Base-by-base conservation (phyloP, 169 alveolate species). In the Cryptosporidium xiaoi region DNA sequence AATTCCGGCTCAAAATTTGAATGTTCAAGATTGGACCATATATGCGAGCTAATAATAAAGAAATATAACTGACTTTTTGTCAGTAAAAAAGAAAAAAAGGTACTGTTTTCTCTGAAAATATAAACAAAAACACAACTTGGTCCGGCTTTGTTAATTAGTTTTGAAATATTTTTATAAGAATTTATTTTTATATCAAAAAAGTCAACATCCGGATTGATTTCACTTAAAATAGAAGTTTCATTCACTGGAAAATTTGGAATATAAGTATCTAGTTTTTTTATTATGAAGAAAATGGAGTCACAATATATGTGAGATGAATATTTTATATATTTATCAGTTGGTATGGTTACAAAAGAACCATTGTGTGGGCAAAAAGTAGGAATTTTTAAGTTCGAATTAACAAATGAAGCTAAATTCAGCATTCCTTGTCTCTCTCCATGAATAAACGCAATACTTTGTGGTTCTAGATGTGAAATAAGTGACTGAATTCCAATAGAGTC, bases 371-470 rank as follows among this genome's bases (percentile, higher is more conserved):
- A 77, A 44, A 77, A 77, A 12, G 87, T n/a, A 7, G 87, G 87
- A 27, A 77, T 62, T 77, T 44, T 40, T 48, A 77, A 24, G 44
- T 60, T 64, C 16, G 60, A 40, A 27, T 77, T 56, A 13, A 77
- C 53, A 60, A 77, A 77, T 7, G 77, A 60, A 18, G 98, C 93
- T 34, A 95, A 84, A 65, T 89, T 95, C 84, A 93, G 92, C 99
- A 98, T 98, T 20, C 98, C 98, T 33, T 96, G 97, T 90, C 94
- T 95, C 71, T 97, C 99, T n/a, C 99, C 99, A 91, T 98, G 99
- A 29, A 98, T 99, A 65, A 98, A 91, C 66, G 96, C 93, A 18
- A 98, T 95, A 83, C 95, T 93, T 82, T 93, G 94, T 0, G 99
- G 99, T 36, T 95, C 92, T 92, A 97, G 93, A 90, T 93, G 95